Evolutionary conservation across 2,329 filamentous ascomycete species (phyloP).

Genomic region (Aureobasidium sp.): DNA sequence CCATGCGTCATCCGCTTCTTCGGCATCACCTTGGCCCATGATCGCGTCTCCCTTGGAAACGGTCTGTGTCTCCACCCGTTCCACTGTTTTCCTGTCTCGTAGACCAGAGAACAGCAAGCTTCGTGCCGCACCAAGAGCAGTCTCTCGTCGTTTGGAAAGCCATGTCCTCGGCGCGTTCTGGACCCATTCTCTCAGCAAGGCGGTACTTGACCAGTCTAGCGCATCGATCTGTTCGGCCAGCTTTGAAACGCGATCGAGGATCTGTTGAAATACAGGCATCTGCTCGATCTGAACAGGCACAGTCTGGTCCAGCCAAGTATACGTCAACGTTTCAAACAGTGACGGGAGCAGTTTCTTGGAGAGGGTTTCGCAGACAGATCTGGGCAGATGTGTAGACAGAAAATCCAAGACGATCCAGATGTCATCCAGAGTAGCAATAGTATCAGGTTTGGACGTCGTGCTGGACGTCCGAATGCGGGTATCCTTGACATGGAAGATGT

Average conservation of each 20-base stretch:
- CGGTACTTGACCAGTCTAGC: slow-evolving; percentile 54
- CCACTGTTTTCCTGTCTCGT: slow-evolving; percentile 61
- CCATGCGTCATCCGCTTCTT: slow-evolving; percentile 55
- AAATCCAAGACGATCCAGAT: slow-evolving; percentile 43
- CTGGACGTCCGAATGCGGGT: slow-evolving; percentile 24
- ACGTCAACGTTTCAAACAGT: slow-evolving; percentile 61
- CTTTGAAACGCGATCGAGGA: slow-evolving; percentile 55
- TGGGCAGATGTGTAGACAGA: slow-evolving; percentile 45
- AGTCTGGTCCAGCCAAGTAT: slow-evolving; percentile 65
- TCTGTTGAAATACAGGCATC: slow-evolving; percentile 63
- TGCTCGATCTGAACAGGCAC: slow-evolving; percentile 69
- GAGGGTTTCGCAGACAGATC: slow-evolving; percentile 46
- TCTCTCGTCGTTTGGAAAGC: slow-evolving; percentile 77
- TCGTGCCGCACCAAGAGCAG: slow-evolving; percentile 67
- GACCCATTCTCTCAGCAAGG: slow-evolving; percentile 69
- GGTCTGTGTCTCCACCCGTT: slow-evolving; percentile 77
- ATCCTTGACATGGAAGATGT: slow-evolving; percentile 21
- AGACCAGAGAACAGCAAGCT: slow-evolving; percentile 61
- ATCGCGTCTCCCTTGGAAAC: slow-evolving; percentile 64
- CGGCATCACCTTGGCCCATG: slow-evolving; percentile 46
- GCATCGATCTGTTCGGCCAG: slow-evolving; percentile 60
- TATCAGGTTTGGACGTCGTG: not conserved
- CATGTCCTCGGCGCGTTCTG: slow-evolving; percentile 73
- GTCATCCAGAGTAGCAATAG: slow-evolving; percentile 36
- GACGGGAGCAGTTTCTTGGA: slow-evolving; percentile 64